Evolutionary conservation across 805 yeast genomes (phyloP).

Genomic region (Saccharomycopsis selenospora): DNA sequence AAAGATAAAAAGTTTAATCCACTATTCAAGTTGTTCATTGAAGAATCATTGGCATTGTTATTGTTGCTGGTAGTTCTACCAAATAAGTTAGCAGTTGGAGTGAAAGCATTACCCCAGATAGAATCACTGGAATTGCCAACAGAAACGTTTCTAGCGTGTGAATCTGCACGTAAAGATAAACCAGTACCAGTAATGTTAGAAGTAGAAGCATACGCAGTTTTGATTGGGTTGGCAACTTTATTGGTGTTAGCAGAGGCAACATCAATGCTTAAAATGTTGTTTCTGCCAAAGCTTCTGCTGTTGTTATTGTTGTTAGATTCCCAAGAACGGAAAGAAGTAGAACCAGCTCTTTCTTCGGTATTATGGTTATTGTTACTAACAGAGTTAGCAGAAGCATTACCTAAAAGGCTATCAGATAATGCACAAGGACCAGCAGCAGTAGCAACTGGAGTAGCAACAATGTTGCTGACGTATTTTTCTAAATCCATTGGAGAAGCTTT

Average conservation of each 20-base stretch:
- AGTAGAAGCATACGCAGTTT: slow-evolving; percentile 8
- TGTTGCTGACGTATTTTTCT: slow-evolving; percentile 15
- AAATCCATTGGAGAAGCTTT: slow-evolving; percentile 11
- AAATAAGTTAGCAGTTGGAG: slow-evolving; percentile 18
- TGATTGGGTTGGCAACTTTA: slow-evolving; percentile 9
- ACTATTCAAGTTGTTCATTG: slow-evolving; percentile 4
- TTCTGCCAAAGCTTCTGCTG: slow-evolving; percentile 7
- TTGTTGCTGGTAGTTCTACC: too few species aligned
- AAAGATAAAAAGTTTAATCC: slow-evolving; percentile 13
- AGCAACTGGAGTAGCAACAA: slow-evolving; percentile 6
- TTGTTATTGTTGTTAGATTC: too few species aligned
- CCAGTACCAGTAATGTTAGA: background rate
- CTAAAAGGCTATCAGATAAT: background rate
- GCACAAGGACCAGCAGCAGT: background rate
- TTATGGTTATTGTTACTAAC: background rate
- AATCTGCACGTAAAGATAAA: background rate
- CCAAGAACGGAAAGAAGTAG: background rate
- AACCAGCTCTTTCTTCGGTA: background rate
- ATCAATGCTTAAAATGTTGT: slow-evolving; percentile 12
- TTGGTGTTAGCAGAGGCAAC: slow-evolving; percentile 13
- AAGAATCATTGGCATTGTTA: slow-evolving; percentile 8
- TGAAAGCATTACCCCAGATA: slow-evolving; percentile 18
- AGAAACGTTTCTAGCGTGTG: slow-evolving; percentile 10
- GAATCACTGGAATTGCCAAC: slow-evolving; percentile 3
- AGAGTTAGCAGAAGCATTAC: background rate